phyloP scores from a whole-genome alignment of 2,329 filamentous ascomycete species.

The Scedosporium apiospermum region DNA sequence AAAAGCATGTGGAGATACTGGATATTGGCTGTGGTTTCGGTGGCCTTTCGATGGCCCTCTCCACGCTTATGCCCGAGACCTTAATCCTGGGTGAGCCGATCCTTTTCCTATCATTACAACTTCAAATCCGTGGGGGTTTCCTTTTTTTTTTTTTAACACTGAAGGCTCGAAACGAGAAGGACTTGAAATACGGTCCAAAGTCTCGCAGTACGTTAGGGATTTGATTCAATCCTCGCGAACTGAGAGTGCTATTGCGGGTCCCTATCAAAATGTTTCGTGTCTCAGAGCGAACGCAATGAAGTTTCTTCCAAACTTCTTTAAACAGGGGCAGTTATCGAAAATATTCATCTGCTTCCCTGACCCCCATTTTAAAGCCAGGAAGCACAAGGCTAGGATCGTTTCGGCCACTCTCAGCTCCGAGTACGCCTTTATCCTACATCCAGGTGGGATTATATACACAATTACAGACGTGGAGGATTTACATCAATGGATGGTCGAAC shows the following conservation, averaged over 20 bases:
- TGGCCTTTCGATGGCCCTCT: slow-evolving; percentile 76
- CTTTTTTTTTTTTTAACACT: neutral
- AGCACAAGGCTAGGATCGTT: slow-evolving; percentile 95
- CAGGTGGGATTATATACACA: slow-evolving; percentile 84
- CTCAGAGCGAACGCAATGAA: slow-evolving; percentile 97
- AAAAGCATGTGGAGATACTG: slow-evolving; percentile 77
- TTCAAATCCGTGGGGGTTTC: neutral
- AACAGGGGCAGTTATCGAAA: slow-evolving; percentile 67
- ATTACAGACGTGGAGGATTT: slow-evolving; percentile 96
- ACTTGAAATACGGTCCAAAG: slow-evolving; percentile 85
- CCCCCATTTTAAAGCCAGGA: slow-evolving; percentile 93
- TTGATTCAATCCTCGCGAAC: slow-evolving; percentile 72
- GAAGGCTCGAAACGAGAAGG: slow-evolving; percentile 35
- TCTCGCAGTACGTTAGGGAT: slow-evolving; percentile 83
- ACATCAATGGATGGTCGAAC: slow-evolving; percentile 85
- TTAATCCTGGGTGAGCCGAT: slow-evolving; percentile 63
- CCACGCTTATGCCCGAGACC: slow-evolving; percentile 70
- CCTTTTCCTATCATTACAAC: neutral
- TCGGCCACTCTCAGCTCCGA: slow-evolving; percentile 81
- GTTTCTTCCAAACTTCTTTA: slow-evolving; percentile 97
- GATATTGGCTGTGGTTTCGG: slow-evolving; percentile 98
- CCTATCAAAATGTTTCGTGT: slow-evolving; percentile 80
- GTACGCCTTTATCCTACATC: slow-evolving; percentile 78
- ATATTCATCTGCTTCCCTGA: slow-evolving; percentile 98
- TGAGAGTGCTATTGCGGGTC: slow-evolving; percentile 41